These are phyloP conservation scores for Zizania palustris DNA, from an alignment of 202 grass and related monocot species.

Conservation along the genomic window DNA sequence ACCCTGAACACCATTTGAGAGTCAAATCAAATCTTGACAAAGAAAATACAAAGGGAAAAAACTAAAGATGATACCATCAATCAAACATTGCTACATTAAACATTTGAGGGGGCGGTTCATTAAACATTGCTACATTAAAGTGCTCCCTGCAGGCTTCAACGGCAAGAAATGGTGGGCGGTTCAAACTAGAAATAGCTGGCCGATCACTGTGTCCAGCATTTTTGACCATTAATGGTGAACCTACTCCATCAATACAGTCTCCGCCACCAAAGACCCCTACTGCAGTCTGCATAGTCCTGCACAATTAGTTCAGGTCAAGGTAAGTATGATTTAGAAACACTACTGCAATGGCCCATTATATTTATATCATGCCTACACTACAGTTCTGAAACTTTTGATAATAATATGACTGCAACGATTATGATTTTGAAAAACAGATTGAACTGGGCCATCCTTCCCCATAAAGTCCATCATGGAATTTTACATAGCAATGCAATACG, in stretches of 20 bases:
- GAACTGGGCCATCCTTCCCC: neutral
- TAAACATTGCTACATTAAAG: no score
- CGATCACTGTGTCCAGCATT: slow-evolving; percentile 64
- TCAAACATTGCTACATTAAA: slow-evolving; percentile 17
- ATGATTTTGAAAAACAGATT: no score
- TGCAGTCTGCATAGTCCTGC: slow-evolving; percentile 95
- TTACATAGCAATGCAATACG: neutral
- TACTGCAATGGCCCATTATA: neutral
- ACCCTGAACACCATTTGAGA: slow-evolving; percentile 35
- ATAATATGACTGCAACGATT: neutral
- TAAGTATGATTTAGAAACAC: slow-evolving; percentile 20
- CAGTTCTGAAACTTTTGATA: neutral
- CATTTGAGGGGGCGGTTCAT: neutral
- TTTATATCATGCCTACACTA: neutral
- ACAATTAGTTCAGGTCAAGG: slow-evolving; percentile 22
- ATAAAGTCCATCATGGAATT: neutral
- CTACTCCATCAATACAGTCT: slow-evolving; percentile 51
- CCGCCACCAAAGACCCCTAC: slow-evolving; percentile 91
- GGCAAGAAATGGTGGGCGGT: slow-evolving; percentile 73
- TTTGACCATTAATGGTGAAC: slow-evolving; percentile 63
- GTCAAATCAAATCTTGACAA: neutral
- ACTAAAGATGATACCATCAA: neutral
- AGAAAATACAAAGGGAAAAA: slow-evolving; percentile 11
- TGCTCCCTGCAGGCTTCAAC: slow-evolving; percentile 77
- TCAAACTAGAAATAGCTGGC: slow-evolving; percentile 64